Percentiles rank a stretch among this genome's conserved stretches.
Conservation (phyloP, 139 green algal genomes). For the Tetratostichococcus sp. region DNA sequence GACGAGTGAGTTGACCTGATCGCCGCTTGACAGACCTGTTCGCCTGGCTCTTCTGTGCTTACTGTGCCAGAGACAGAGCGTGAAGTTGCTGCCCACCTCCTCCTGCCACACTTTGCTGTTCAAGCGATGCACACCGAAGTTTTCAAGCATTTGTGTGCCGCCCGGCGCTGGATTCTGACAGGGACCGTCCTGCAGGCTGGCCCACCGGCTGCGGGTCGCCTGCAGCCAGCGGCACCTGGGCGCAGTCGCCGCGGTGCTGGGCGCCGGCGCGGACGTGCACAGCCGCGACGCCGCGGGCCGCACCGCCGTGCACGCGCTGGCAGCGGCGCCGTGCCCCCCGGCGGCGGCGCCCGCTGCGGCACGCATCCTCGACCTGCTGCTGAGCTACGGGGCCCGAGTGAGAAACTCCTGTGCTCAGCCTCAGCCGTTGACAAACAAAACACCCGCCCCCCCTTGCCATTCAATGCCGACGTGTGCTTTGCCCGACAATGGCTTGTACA, state of each 20-base stretch:
- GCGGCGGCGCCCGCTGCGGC: too few relatives aligned
- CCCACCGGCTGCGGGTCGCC: neutral
- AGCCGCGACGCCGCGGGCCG: neutral
- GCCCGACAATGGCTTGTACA: too few relatives aligned
- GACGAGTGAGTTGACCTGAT: neutral
- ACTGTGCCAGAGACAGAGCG: too few relatives aligned
- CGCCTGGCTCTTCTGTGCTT: too few relatives aligned
- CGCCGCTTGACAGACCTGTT: neutral
- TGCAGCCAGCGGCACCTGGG: neutral
- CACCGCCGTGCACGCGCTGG: neutral
- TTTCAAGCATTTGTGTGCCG: neutral
- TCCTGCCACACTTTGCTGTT: too few relatives aligned
- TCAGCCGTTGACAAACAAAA: too few relatives aligned
- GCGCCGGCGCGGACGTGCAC: neutral
- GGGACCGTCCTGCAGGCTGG: neutral
- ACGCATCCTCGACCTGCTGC: neutral
- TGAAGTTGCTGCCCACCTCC: too few relatives aligned
- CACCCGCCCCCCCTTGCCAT: too few relatives aligned
- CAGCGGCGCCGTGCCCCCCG: too few relatives aligned
- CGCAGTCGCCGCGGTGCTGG: neutral
- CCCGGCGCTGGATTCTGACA: neutral
- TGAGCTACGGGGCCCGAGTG: neutral
- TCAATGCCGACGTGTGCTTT: too few relatives aligned
- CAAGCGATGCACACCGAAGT: too few relatives aligned
- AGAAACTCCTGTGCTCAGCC: too few relatives aligned